A percentile compares a stretch with the other conserved stretches of the same genome.
Evolutionary conservation across 1,284 basidiomycete species (phyloP).

Genomic region (Trametes hirsuta): DNA sequence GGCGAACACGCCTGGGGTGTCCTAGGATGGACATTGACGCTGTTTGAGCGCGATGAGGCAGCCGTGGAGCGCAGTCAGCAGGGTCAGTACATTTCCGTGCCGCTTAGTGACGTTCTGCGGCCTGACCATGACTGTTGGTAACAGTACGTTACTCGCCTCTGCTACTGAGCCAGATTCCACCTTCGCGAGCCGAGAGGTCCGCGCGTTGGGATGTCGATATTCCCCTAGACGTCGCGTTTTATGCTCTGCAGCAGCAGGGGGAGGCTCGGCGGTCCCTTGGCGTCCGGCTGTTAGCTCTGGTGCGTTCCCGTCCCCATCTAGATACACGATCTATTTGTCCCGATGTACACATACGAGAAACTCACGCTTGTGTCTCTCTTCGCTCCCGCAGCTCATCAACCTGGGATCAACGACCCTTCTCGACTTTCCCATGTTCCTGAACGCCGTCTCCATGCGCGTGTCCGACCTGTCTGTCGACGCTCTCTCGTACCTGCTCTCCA

Average conservation of each 20-base stretch:
- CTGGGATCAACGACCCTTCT: slow-evolving; percentile 51
- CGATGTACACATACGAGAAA: not conserved
- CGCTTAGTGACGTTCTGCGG: slow-evolving; percentile 1
- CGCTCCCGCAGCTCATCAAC: slow-evolving; percentile 52
- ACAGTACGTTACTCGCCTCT: slow-evolving; percentile 60
- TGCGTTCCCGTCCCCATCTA: slow-evolving; percentile 33
- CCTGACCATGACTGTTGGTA: not conserved
- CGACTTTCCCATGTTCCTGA: slow-evolving; percentile 52
- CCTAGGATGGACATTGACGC: slow-evolving; percentile 62
- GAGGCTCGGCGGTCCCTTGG: slow-evolving; percentile 46
- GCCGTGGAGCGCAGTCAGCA: slow-evolving; percentile 36
- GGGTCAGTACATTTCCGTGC: slow-evolving; percentile 32
- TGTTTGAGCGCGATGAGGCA: slow-evolving; percentile 67
- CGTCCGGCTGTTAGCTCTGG: slow-evolving; percentile 53
- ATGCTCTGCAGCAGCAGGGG: slow-evolving; percentile 50
- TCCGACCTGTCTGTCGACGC: slow-evolving; percentile 40
- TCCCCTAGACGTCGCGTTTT: slow-evolving; percentile 59
- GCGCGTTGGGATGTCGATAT: slow-evolving; percentile 60
- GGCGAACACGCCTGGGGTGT: slow-evolving; percentile 66
- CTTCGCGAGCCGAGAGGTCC: slow-evolving; percentile 48
- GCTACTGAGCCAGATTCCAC: slow-evolving; percentile 68
- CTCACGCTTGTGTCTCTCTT: not conserved
- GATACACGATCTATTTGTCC: not conserved
- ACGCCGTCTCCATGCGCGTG: slow-evolving; percentile 49
- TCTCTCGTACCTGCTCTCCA: slow-evolving; percentile 44